Base-by-base conservation (phyloP, 208 protist species). In the Blechomonas ayalai region DNA sequence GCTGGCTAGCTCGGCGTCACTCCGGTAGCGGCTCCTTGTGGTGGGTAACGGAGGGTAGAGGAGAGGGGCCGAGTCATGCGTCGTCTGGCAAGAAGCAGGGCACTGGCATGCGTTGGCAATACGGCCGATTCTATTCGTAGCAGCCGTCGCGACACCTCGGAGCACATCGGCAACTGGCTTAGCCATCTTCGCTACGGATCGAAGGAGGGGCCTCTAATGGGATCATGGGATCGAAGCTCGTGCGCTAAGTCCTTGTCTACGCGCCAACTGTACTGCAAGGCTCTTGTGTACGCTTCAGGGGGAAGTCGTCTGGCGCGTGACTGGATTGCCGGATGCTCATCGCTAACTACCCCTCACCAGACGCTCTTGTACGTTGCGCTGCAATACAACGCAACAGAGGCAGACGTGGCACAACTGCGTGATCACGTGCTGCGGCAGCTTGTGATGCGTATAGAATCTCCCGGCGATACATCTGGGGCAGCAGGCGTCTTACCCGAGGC, bases 201-300 rank as follows among this genome's bases (percentile, higher is more conserved):
- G 13, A 49, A 54, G 12, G 48, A 48, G 13, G 65, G 67, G 0
- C 78, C 79, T 20, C 50, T 67, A 34, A 67, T 88, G 31, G 83
- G 78, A 16, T 59, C 44, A 39, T 61, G 43, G 41, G 57, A 36
- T 32, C 60, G 58, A 33, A 36, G 61, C 16, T 62, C 49, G 29
- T 59, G 57, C 19, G 59, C 61, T 18, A 54, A 52, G 8, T 59
- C 68, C 15, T 46, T 79, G 27, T 38, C 47, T 40, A 76, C 69
- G 25, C 74, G 64, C 3, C 67, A 79, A 47, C 55, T 82, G 10
- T 92, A 92, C 62, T 89, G 79, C 56, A 84, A 87, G 52, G 84
- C 84, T 10, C 68, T 89, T 27, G 53, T 90, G 28, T 65, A 82
- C 48, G 69, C 74, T 37, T 72, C 64, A 1, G 76, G 84, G 9